Conservation (phyloP, 2,329 filamentous ascomycete species). For the Epichloe sp. region DNA sequence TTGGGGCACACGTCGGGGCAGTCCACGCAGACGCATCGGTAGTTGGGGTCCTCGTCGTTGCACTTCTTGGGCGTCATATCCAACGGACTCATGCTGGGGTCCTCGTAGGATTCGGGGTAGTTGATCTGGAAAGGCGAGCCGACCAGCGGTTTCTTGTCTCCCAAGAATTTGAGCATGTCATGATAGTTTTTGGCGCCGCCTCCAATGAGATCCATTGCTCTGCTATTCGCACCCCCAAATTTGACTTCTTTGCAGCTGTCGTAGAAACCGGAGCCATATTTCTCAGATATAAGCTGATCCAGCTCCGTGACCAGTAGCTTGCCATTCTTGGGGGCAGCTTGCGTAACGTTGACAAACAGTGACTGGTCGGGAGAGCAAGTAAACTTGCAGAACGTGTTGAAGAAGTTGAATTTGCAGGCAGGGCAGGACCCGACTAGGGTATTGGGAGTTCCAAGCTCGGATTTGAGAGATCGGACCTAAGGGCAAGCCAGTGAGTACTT, state of each 20-base stretch:
- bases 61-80: constrained; percentile 69
- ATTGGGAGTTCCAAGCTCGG: constrained; percentile 75
- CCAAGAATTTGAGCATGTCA: constrained; percentile 79
- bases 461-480: constrained; percentile 66
- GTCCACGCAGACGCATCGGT: constrained; percentile 86
- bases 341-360: constrained; percentile 84
- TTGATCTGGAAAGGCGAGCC: constrained; percentile 98
- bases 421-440: constrained; percentile 87
- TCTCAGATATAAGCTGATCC: constrained; percentile 74
- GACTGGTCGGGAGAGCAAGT: constrained; percentile 97
- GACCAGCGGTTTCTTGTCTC: constrained; percentile 68
- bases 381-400: constrained; percentile 95
- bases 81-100: constrained; percentile 58
- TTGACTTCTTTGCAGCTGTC: constrained; percentile 99
- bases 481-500: not conserved
- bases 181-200: constrained; percentile 86
- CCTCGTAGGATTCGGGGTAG: constrained; percentile 53
- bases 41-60: constrained; percentile 76
- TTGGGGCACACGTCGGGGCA: constrained; percentile 76
- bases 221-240: constrained; percentile 85
- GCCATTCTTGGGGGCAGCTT: constrained; percentile 47
- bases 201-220: constrained; percentile 91
- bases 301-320: constrained; percentile 69
- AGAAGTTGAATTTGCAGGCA: constrained; percentile 97
- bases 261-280: constrained; percentile 81